Percentiles rank a stretch among this genome's conserved stretches.
These are phyloP conservation scores for Cucurbita moschata DNA, from an alignment of 306 rosid genomes.

Conservation along the genomic window DNA sequence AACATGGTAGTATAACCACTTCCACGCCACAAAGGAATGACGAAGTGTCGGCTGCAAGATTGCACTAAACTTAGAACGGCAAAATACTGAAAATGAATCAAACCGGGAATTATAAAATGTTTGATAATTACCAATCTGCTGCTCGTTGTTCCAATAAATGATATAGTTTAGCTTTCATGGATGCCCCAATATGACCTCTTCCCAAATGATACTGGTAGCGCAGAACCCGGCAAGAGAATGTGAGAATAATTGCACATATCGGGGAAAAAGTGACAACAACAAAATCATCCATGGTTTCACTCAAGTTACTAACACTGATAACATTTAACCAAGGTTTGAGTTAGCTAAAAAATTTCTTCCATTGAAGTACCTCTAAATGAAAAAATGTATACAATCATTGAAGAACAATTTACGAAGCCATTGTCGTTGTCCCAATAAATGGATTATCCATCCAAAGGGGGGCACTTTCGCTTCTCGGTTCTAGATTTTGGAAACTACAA, in stretches of 20 bases:
- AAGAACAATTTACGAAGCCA: neutral
- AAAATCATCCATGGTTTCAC: neutral
- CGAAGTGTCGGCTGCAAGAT: constrained; percentile 66
- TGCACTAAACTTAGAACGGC: constrained; percentile 7
- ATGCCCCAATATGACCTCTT: constrained; percentile 72
- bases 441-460: neutral
- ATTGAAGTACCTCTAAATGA: neutral
- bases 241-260: neutral
- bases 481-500: neutral
- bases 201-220: constrained; percentile 70
- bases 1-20: constrained; percentile 82
- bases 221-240: constrained; percentile 2
- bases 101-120: neutral
- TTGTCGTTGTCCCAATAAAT: neutral
- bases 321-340: neutral
- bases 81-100: constrained; percentile 1
- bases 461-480: neutral
- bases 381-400: neutral
- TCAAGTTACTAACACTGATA: neutral
- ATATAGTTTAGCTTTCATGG: constrained; percentile 74
- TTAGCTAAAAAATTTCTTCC: neutral
- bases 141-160: constrained; percentile 74
- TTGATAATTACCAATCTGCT: constrained; percentile 47
- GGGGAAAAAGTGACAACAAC: neutral
- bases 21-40: constrained; percentile 83